These are phyloP conservation scores for Sphaceloma murrayae DNA, from an alignment of 2,329 filamentous ascomycete genomes.

Conservation along the genomic window DNA sequence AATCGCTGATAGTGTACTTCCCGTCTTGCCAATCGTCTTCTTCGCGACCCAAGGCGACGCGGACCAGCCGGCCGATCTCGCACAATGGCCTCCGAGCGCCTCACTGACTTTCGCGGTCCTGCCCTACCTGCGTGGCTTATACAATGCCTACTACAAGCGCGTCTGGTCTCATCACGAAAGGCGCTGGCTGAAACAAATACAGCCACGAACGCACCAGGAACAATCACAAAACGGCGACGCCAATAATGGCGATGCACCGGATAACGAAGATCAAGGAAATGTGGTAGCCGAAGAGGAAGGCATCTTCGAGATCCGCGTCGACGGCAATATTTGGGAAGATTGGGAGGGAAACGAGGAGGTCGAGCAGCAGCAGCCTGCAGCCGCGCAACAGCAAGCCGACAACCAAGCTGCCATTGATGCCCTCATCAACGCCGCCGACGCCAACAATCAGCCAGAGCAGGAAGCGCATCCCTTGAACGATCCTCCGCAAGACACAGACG, in stretches of 20 bases:
- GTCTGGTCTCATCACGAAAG: conserved; percentile 49
- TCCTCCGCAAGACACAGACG: conserved; percentile 26
- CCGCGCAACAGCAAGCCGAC: conserved; percentile 21
- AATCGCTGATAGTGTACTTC: conserved; percentile 53
- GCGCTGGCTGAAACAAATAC: conserved; percentile 54
- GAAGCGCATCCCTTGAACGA: conserved; percentile 26
- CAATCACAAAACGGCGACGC: conserved; percentile 25
- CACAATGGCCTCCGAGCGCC: conserved; percentile 57
- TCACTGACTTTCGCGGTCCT: conserved; percentile 56
- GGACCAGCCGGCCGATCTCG: conserved; percentile 40
- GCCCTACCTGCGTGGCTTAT: conserved; percentile 55
- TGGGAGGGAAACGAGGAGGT: conserved; percentile 34
- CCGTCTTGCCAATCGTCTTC: conserved; percentile 53
- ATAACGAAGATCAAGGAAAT: conserved; percentile 18
- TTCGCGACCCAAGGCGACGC: conserved; percentile 45
- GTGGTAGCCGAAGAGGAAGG: conserved; percentile 24
- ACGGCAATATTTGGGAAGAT: conserved; percentile 35
- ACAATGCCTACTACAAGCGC: conserved; percentile 53
- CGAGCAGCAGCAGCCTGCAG: conserved; percentile 27
- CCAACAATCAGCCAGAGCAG: not conserved
- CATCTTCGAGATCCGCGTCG: conserved; percentile 30
- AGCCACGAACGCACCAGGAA: conserved; percentile 34
- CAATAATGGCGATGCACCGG: conserved; percentile 24
- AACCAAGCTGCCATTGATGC: conserved; percentile 9
- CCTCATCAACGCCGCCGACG: conserved; percentile 5